Conservation (phyloP, 1,139 yeast species). For the Blastobotrys illinoisensis region DNA sequence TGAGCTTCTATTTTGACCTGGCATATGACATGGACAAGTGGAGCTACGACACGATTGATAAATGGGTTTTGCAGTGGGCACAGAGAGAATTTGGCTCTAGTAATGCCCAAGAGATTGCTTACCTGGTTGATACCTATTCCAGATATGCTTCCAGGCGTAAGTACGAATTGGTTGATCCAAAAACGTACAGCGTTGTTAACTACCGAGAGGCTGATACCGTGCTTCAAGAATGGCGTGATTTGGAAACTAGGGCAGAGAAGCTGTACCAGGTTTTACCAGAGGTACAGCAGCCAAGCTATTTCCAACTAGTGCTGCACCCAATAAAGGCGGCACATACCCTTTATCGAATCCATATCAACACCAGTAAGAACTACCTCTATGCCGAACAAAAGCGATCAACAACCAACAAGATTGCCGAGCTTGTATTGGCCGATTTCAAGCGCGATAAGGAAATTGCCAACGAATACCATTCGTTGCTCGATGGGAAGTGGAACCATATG, state of each 20-base stretch:
- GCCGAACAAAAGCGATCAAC: conserved; percentile 16
- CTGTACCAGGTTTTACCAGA: conserved; percentile 11
- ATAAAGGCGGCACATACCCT: conserved; percentile 16
- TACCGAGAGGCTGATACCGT: conserved; percentile 19
- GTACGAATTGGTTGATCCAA: conserved; percentile 17
- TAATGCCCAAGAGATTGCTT: conserved; percentile 16
- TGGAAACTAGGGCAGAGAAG: conserved; percentile 11
- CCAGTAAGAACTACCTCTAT: conserved; percentile 16
- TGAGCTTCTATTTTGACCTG: conserved; percentile 16
- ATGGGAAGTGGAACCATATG: conserved; percentile 22
- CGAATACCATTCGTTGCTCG: conserved; percentile 15
- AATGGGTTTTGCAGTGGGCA: conserved; percentile 18
- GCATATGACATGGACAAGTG: conserved; percentile 19
- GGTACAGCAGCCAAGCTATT: conserved; percentile 11
- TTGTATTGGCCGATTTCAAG: conserved; percentile 13
- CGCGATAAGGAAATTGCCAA: conserved; percentile 13
- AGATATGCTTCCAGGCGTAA: conserved; percentile 18
- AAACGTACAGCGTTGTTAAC: conserved; percentile 13
- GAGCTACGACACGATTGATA: conserved; percentile 12
- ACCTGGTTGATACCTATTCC: conserved; percentile 13
- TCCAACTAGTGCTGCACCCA: conserved; percentile 18
- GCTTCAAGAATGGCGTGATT: conserved; percentile 12
- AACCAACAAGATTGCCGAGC: conserved; percentile 13
- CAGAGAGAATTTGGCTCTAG: conserved; percentile 13
- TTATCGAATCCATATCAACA: conserved; percentile 15